Base-by-base conservation (phyloP, 2,329 filamentous ascomycete species). In the Exophiala mesophila region DNA sequence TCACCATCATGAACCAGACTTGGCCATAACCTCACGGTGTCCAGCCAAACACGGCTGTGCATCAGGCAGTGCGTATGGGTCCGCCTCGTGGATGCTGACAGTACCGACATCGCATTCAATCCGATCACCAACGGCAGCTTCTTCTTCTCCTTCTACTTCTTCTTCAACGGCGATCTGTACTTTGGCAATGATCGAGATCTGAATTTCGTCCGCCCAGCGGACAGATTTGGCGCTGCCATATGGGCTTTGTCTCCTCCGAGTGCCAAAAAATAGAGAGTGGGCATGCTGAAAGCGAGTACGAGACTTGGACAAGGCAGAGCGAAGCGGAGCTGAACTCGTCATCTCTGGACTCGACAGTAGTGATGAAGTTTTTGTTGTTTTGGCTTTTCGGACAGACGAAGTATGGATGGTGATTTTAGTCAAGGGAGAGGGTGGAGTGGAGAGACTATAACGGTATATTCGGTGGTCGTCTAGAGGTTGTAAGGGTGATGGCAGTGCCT, bases 171-270 rank as follows among this genome's bases (percentile, higher is more conserved):
- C 29, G 20, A 49, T 9, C 4, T n/a, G n/a, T n/a, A 42, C n/a
- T 4, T 21, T 45, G 12, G 44, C 35, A 6, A 36, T 33, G 20
- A 49, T 9, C 4, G 45, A 35, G 29, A 47, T 24, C 16, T 43
- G 26, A 32, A 50, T 17, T 16, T 50, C 33, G 24, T 50, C 47
- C 6, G 47, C 47, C 47, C 47, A 50, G 20, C 40, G 44, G 15
- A 50, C 47, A 10, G 44, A 50, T 38, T 50, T 50, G n/a, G 47
- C 37, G 30, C 37, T 45, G 10, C 17, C n/a, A 10, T 13, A 19
- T 8, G 29, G 19, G 17, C 40, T 36, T 9, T 34, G 20, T 18
- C 38, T 37, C 13, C 30, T 39, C 5, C 32, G 4, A 13, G 30
- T 19, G 3, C 40, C 38, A 13, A 47, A 42, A 9, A 39, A 15